A percentile compares a stretch with the other conserved stretches of the same genome.
phyloP scores from a whole-genome alignment of 257 asterid species.

The Salvia splendens region DNA sequence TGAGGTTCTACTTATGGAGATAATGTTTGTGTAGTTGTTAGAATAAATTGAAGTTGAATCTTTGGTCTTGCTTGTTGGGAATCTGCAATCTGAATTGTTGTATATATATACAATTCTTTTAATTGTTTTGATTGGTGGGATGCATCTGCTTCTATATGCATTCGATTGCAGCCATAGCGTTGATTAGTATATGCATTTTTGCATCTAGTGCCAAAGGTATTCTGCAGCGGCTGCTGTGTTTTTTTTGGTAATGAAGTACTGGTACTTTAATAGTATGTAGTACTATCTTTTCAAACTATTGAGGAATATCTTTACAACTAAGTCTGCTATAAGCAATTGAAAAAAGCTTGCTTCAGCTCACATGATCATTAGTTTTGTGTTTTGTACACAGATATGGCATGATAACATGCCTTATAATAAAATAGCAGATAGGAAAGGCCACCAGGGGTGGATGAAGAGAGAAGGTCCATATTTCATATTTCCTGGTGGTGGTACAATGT shows the following conservation, averaged over 20 bases:
- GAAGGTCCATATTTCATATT: constrained; percentile 87
- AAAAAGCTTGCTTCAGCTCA: constrained; percentile 17
- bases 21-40: constrained; percentile 8
- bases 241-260: not conserved
- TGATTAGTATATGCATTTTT: not conserved
- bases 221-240: constrained; percentile 12
- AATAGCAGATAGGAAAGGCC: constrained; percentile 96
- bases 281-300: not conserved
- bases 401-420: constrained; percentile 90
- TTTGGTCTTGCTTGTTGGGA: not conserved
- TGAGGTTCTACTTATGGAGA: constrained; percentile 15
- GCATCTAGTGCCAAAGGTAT: not conserved
- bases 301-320: constrained; percentile 1
- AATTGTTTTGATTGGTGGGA: not conserved
- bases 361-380: constrained; percentile 20
- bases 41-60: constrained; percentile 1
- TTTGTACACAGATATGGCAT: constrained; percentile 82
- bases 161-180: not conserved
- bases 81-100: not conserved
- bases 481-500: constrained; percentile 99
- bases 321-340: constrained; percentile 20
- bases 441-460: constrained; percentile 97
- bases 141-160: constrained; percentile 3
- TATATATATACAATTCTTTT: not conserved
- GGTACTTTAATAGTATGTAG: no score